Base-by-base conservation (phyloP, 2,329 filamentous ascomycete species). In the Talaromyces sp. region DNA sequence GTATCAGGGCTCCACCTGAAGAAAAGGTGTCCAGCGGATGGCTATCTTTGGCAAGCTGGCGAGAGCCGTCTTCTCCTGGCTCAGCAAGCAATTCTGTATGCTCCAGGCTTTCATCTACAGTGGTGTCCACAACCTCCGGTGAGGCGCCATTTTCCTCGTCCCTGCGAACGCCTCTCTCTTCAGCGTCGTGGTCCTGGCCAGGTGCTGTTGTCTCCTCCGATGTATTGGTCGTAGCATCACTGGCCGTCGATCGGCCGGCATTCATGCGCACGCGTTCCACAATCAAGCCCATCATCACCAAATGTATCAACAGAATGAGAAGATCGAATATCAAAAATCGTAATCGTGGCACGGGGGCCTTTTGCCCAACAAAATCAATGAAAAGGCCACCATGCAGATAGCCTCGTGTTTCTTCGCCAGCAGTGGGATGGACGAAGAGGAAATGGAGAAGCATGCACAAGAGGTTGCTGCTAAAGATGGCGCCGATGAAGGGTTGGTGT, bases 331-430 rank as follows among this genome's bases (percentile, higher is more conserved):
- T 67, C 4, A 84, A 67, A 13, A 88, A 75, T 64, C 80, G 78
- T 55, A 80, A 70, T 68, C 81, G 82, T 58, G 82, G 81, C 3
- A 81, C 79, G 2, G 85, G 84, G 2, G 81, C 82, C 65, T 81
- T 78, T 70, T 87, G 84, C 17, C 86, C 85, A 58, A 88, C 83
- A 68, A 88, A 87, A 72, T 88, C 85, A 68, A 88, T 85, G 65
- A 86, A 79, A 56, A 88, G 65, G 2, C 86, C 84, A 6, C 86
- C 85, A 68, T 88, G 84, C 13, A 87, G 74, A 69, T 87, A 87
- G 19, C 78, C 80, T 32, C 83, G 69, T 4, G 76, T 77, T 56
- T 78, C 75, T 65, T 84, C 83, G 6, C 80, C 81, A n/a, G 77
- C 77, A 60, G 81, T 72, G 6, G 85, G 78, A 47, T 82, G 75